These are phyloP conservation scores for Eimeria sp. DNA, from an alignment of 169 alveolate species.

Conservation along the genomic window DNA sequence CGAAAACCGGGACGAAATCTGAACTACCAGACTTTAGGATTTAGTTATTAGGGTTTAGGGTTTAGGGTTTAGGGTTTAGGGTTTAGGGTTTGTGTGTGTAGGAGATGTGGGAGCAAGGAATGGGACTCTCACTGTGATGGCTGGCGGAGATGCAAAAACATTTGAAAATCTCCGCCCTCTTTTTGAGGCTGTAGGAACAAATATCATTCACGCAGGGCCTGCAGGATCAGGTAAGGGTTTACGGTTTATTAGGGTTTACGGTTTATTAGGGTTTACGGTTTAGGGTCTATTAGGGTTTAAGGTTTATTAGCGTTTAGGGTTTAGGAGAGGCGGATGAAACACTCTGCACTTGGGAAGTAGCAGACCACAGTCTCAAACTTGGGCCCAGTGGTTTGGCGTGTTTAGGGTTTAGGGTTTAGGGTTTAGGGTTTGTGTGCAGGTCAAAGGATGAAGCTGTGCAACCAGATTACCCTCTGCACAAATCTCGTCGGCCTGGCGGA, in stretches of 20 bases:
- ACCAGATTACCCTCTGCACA: slow-evolving; percentile 90
- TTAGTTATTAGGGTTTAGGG: background rate
- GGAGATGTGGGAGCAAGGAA: slow-evolving; percentile 90
- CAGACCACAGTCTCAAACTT: background rate
- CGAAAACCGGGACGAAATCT: no score
- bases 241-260: background rate
- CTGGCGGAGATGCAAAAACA: slow-evolving; percentile 89
- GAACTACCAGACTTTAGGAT: no score
- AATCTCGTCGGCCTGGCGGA: slow-evolving; percentile 92
- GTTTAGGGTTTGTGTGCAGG: no score
- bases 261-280: background rate
- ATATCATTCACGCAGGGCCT: slow-evolving; percentile 88
- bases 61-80: slow-evolving; percentile 33
- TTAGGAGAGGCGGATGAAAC: no score
- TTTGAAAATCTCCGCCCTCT: slow-evolving; percentile 83
- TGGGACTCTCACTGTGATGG: slow-evolving; percentile 89
- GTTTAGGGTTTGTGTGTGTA: slow-evolving; percentile 27
- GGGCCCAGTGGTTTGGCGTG: background rate
- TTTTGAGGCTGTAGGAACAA: slow-evolving; percentile 86
- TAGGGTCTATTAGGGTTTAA: no score
- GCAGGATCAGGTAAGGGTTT: slow-evolving; percentile 86
- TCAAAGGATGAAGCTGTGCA: slow-evolving; percentile 85
- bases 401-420: no score
- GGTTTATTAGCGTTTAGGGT: no score
- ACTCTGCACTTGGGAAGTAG: no score